Evolutionary conservation across 495 filamentous ascomycete species (phyloP).

Genomic region (Halenospora varia): DNA sequence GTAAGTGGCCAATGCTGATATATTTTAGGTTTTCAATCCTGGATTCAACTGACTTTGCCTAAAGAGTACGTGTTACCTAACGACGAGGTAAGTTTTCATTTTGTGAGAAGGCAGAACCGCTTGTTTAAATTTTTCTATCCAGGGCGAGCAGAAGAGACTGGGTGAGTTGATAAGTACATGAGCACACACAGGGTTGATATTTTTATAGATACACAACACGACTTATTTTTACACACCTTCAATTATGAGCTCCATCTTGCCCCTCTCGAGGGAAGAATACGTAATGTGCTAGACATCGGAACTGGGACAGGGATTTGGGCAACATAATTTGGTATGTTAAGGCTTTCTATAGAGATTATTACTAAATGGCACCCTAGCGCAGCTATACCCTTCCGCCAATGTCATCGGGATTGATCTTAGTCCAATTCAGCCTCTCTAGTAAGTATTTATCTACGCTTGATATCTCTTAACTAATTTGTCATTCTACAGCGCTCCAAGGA

Average conservation of each 20-base stretch:
- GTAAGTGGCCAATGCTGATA: slow-evolving; percentile 23
- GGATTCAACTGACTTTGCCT: background rate
- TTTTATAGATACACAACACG: slow-evolving; percentile 46
- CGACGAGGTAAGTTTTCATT: slow-evolving; percentile 24
- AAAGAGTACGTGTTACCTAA: slow-evolving; percentile 37
- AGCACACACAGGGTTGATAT: no score
- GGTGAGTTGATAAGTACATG: background rate
- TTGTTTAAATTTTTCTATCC: background rate
- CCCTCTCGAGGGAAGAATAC: slow-evolving; percentile 18
- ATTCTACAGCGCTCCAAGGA: slow-evolving; percentile 23
- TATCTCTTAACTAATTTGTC: no score
- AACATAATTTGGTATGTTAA: slow-evolving; percentile 42
- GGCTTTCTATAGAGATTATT: background rate
- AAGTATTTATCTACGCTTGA: background rate
- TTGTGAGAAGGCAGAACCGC: background rate
- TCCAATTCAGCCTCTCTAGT: slow-evolving; percentile 42
- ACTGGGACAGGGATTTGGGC: slow-evolving; percentile 42
- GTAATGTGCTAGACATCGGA: slow-evolving; percentile 16
- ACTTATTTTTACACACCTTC: slow-evolving; percentile 35
- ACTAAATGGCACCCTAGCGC: slow-evolving; percentile 11
- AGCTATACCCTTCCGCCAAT: slow-evolving; percentile 24
- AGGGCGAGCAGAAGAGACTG: slow-evolving; percentile 12
- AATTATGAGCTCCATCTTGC: slow-evolving; percentile 35
- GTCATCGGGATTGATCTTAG: slow-evolving; percentile 45
- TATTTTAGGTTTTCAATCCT: slow-evolving; percentile 4